Evolutionary conservation across 2,329 filamentous ascomycete species (phyloP).

Genomic region (Verticillium zaregamsianum): DNA sequence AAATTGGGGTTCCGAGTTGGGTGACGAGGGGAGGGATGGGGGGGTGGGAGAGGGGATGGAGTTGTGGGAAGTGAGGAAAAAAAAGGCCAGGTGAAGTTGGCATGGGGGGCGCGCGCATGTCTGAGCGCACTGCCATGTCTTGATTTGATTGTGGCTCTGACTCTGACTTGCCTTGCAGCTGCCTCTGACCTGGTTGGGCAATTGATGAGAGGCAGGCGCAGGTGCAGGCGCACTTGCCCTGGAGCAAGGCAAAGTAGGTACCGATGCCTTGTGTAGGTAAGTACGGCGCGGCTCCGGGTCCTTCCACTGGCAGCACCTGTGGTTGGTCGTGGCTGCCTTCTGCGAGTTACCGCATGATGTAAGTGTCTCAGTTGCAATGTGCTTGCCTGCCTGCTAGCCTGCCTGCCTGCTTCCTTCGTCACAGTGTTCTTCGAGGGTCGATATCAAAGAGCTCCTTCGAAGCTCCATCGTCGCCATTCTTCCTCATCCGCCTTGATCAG

Average conservation of each 20-base stretch:
- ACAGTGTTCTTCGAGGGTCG: too few species aligned
- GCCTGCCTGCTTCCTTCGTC: too few species aligned
- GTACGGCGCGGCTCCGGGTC: background rate
- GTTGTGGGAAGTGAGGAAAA: background rate
- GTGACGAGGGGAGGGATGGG: background rate
- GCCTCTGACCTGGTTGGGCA: background rate
- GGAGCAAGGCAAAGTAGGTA: too few species aligned
- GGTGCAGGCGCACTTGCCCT: too few species aligned
- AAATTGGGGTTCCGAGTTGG: background rate
- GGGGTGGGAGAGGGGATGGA: too few species aligned
- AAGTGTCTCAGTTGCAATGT: background rate
- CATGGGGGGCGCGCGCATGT: background rate
- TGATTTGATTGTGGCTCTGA: background rate
- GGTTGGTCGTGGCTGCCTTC: too few species aligned
- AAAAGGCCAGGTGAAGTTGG: background rate
- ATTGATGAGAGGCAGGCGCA: background rate
- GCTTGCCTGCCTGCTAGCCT: too few species aligned
- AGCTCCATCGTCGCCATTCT: too few species aligned
- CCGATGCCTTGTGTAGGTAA: background rate
- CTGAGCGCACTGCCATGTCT: background rate
- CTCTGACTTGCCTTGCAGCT: background rate
- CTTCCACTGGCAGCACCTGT: background rate
- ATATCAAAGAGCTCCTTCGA: too few species aligned
- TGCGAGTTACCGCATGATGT: background rate
- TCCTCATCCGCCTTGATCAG: too few species aligned